These are phyloP conservation scores for Auriscalpium microsporum DNA, from an alignment of 768 basidiomycete species.

Conservation along the genomic window DNA sequence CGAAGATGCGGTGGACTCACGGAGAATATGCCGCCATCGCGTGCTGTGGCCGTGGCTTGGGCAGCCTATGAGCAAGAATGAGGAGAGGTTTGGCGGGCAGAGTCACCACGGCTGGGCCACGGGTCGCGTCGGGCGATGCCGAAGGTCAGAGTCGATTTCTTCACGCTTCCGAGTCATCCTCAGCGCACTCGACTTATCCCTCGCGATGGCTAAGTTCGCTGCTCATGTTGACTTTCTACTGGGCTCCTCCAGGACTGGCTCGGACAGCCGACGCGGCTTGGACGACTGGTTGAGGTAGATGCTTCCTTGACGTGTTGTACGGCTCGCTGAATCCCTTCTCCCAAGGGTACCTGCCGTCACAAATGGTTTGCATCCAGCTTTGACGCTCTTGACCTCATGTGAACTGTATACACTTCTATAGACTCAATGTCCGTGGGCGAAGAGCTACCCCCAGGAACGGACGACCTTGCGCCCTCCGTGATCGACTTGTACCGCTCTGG, in stretches of 20 bases:
- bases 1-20: slow-evolving; percentile 10
- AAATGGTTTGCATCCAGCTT: too few species aligned
- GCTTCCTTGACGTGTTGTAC: too few species aligned
- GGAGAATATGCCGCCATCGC: slow-evolving; percentile 2
- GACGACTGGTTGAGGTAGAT: slow-evolving; percentile 12
- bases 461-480: background rate
- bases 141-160: background rate
- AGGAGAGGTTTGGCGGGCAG: background rate
- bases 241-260: slow-evolving; percentile 4
- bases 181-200: background rate
- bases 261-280: slow-evolving; percentile 5
- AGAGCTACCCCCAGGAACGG: too few species aligned
- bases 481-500: slow-evolving; percentile 9
- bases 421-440: too few species aligned
- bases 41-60: background rate
- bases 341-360: too few species aligned
- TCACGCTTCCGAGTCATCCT: background rate
- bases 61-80: background rate
- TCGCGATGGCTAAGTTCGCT: slow-evolving; percentile 8
- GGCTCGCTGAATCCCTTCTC: too few species aligned
- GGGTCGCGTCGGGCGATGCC: background rate
- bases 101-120: too few species aligned
- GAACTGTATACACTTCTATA: too few species aligned
- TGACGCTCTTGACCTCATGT: too few species aligned
- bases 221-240: slow-evolving; percentile 9